A percentile compares a stretch with the other conserved stretches of the same genome.
phyloP scores from a whole-genome alignment of 345 rosid species.

The Mangifera indica region DNA sequence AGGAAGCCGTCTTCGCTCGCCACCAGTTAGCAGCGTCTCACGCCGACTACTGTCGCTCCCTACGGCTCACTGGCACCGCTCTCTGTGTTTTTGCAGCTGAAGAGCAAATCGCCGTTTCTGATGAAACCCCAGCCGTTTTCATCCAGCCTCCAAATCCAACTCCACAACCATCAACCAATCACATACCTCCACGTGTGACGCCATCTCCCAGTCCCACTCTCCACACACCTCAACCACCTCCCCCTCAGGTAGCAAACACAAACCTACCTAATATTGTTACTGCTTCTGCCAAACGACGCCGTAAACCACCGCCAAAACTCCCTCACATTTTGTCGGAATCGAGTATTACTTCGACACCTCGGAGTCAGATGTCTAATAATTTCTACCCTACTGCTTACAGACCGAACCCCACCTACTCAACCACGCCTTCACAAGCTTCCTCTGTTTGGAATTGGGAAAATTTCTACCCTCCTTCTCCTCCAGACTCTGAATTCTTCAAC shows the following conservation, averaged over 20 bases:
- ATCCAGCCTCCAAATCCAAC: conserved; percentile 43
- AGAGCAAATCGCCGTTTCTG: conserved; percentile 74
- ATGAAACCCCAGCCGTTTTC: conserved; percentile 79
- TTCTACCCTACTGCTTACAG: conserved; percentile 71
- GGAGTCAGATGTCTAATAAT: conserved; percentile 46
- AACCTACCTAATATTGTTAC: conserved; percentile 57
- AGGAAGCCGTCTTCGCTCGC: conserved; percentile 80
- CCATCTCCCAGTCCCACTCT: conserved; percentile 49
- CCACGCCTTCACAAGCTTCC: conserved; percentile 84
- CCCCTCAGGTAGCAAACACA: conserved; percentile 42
- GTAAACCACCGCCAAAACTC: conserved; percentile 49
- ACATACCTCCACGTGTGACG: conserved; percentile 40
- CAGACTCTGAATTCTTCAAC: conserved; percentile 78
- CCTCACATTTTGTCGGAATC: conserved; percentile 94
- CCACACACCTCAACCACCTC: conserved; percentile 40
- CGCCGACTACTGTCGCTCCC: conserved; percentile 89
- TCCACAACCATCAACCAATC: neutral
- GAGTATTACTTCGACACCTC: conserved; percentile 70
- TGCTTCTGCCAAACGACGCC: conserved; percentile 43
- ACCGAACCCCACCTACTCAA: conserved; percentile 60
- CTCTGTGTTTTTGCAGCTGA: conserved; percentile 78
- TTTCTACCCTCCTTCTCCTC: conserved; percentile 93
- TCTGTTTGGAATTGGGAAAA: conserved; percentile 99
- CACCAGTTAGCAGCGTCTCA: conserved; percentile 89
- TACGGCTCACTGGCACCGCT: conserved; percentile 83